These are phyloP conservation scores for Starmera amethionina DNA, from an alignment of 805 yeast genomes.

Conservation along the genomic window DNA sequence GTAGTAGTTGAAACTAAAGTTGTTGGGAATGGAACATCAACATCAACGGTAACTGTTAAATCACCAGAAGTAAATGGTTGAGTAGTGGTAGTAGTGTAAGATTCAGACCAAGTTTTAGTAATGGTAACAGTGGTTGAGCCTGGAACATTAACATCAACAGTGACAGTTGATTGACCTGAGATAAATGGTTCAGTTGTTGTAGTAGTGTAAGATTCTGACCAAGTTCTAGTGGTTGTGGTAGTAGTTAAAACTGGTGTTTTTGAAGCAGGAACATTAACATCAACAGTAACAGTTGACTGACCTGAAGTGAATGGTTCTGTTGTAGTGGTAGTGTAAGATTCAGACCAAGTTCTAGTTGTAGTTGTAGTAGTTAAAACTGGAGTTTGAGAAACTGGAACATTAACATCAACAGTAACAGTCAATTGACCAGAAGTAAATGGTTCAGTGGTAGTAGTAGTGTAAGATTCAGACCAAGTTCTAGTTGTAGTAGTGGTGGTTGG, in stretches of 20 bases:
- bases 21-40: constrained; percentile 1
- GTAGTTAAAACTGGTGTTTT: background rate
- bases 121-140: constrained; percentile 4
- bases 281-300: constrained; percentile 7
- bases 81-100: constrained; percentile 1
- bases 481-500: background rate
- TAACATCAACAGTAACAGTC: constrained; percentile 1
- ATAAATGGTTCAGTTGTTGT: constrained; percentile 16
- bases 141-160: constrained; percentile 3
- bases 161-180: constrained; percentile 7
- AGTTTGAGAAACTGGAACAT: background rate
- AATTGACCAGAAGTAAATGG: constrained; percentile 2
- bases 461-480: background rate
- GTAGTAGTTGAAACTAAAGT: background rate
- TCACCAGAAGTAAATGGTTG: constrained; percentile 1
- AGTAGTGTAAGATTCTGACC: too few relatives aligned
- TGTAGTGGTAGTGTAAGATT: constrained; percentile 6
- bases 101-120: constrained; percentile 1
- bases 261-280: background rate
- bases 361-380: background rate
- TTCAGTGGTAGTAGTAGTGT: background rate
- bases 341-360: background rate
- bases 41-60: background rate
- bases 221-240: background rate
- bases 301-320: constrained; percentile 13